phyloP scores from a whole-genome alignment of 2,329 filamentous ascomycete genomes.

The Helotiales sp. region DNA sequence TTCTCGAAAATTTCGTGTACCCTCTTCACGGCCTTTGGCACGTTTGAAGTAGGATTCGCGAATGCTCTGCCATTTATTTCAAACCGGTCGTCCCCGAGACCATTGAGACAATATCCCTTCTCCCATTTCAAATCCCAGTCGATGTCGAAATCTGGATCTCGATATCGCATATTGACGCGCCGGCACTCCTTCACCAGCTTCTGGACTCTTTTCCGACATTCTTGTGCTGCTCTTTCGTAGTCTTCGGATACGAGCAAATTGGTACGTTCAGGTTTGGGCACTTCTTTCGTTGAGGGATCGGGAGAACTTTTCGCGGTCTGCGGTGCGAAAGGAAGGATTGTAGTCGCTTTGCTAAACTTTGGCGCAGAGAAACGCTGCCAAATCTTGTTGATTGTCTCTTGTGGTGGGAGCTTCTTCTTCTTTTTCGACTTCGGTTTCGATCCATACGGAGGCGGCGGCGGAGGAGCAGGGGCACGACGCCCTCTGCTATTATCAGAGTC shows the following conservation, averaged over 20 bases:
- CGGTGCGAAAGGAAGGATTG: conserved; percentile 64
- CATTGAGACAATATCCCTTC: conserved; percentile 36
- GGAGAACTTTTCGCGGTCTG: conserved; percentile 5
- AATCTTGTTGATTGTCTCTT: conserved; percentile 65
- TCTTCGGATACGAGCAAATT: conserved; percentile 62
- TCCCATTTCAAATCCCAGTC: conserved; percentile 55
- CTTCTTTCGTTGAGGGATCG: conserved; percentile 10
- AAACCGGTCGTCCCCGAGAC: conserved; percentile 43
- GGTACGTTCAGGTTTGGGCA: conserved; percentile 48
- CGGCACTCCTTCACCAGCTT: conserved; percentile 66
- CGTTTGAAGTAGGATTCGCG: conserved; percentile 46
- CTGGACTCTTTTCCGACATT: conserved; percentile 65
- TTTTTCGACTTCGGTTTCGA: conserved; percentile 50
- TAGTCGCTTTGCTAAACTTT: conserved; percentile 64
- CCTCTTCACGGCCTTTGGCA: conserved; percentile 76
- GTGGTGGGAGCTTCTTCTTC: conserved; percentile 59
- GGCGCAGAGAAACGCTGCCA: conserved; percentile 63
- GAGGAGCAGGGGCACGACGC: background rate
- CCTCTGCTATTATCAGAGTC: conserved; percentile 22
- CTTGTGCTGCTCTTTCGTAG: conserved; percentile 69
- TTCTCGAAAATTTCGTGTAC: conserved; percentile 75
- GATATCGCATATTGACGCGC: conserved; percentile 79
- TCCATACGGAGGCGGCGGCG: conserved; percentile 12
- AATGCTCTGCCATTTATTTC: conserved; percentile 48
- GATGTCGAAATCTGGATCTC: conserved; percentile 75